phyloP scores from a whole-genome alignment of 2,329 filamentous ascomycete species.

The Bipolaris zeicola region DNA sequence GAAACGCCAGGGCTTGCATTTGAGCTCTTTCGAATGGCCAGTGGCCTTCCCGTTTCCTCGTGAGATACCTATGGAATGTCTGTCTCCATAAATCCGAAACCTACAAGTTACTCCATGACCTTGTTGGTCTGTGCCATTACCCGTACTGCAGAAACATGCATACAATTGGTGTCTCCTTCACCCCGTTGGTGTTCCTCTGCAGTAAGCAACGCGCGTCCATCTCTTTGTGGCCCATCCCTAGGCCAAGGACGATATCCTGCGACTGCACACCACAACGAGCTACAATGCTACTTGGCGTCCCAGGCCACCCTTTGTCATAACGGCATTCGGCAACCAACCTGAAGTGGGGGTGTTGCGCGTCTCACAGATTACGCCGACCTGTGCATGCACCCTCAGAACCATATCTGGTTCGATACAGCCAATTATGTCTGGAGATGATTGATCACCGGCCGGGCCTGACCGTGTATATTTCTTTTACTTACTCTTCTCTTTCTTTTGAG shows the following conservation, averaged over 20 bases:
- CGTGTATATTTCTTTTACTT: not conserved
- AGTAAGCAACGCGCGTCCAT: constrained; percentile 3
- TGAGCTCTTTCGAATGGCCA: constrained; percentile 56
- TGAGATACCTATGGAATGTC: constrained; percentile 16
- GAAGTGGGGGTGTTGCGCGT: constrained; percentile 9
- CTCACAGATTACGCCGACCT: constrained; percentile 1
- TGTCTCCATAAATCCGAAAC: not conserved
- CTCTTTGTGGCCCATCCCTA: not conserved
- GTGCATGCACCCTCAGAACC: constrained; percentile 1
- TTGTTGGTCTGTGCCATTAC: not conserved
- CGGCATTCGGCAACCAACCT: constrained; percentile 4
- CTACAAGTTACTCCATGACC: not conserved
- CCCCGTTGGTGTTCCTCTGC: constrained; percentile 2
- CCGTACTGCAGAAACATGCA: constrained; percentile 6
- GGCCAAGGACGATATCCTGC: not conserved
- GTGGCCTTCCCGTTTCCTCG: constrained; percentile 51
- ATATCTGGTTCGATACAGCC: constrained; percentile 1
- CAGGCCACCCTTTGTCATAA: constrained; percentile 6
- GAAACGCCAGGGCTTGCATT: constrained; percentile 55
- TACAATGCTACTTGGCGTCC: not conserved
- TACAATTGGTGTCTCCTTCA: not conserved
- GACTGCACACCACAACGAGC: not conserved
- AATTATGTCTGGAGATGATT: not conserved
- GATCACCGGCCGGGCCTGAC: not conserved
- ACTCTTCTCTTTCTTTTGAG: constrained; percentile 1